Base-by-base conservation (phyloP, 805 yeast genomes). In the Kodamaea fukazawae region DNA sequence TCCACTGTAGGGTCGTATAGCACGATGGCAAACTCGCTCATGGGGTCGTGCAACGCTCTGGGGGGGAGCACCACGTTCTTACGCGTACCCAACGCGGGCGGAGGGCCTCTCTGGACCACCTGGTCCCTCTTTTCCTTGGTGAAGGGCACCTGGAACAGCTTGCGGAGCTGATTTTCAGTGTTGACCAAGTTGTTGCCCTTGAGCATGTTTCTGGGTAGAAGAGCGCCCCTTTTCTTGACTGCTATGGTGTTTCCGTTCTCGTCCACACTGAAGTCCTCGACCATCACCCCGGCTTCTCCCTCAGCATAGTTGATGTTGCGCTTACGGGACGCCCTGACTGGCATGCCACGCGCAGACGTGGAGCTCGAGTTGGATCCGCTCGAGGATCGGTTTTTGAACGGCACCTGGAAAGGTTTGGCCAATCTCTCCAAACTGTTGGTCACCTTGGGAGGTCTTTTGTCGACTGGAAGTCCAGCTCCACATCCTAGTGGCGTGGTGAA, bases 1-100 rank as follows among this genome's bases (percentile, higher is more conserved):
- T 93, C 98, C 2, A 91, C 82, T 0, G 98, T 86, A 0, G 99
- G 99, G 60, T 93, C 99, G 55, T 88, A 93, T 32, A 93, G 68
- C 1, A 93, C 97, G 40, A 93, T 87, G 2, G 99, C 97, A 53
- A 86, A 81, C 58, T 93, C 97, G 45, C 83, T 89, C 32, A 83
- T 73, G 0, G 99, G 99, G 63, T 93, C 99, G 57, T 91, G 95
- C n/a, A 93, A 70, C 1, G 99, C 95, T 42, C 89, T 67, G 3
- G 98, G 96, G n/a, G 86, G 85, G 38, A 86, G 63, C 1, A 77
- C 69, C 2, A 79, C 75, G 46, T 79, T 77, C 28, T 83, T 76
- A 46, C 83, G 77, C 42, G 89, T 88, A 0, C 99, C 99, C 44
- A 91, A 67, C 0, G 95, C 86, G 0, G 95, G 86, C 0, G 96